A percentile compares a stretch with the other conserved stretches of the same genome.
Evolutionary conservation across 495 filamentous ascomycete genomes (phyloP).

Genomic region (Xeromyces bisporus): DNA sequence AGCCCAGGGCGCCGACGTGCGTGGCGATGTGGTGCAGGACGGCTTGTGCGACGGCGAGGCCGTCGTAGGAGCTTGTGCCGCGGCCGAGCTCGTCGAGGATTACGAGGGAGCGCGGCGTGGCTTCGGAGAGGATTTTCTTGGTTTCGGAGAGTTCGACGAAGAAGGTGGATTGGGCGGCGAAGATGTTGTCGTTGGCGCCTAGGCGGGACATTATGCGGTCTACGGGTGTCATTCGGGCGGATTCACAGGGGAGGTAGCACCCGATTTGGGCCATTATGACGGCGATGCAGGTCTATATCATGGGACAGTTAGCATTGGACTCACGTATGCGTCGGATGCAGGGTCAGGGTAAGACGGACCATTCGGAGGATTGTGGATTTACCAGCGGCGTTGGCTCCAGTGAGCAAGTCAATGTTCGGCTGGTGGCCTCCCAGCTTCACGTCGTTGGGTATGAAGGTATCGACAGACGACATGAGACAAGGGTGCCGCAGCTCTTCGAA

Average conservation of each 20-base stretch:
- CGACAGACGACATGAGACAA: slow-evolving; percentile 73
- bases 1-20: slow-evolving; percentile 82
- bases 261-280: slow-evolving; percentile 99
- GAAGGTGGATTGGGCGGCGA: slow-evolving; percentile 94
- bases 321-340: too few relatives aligned
- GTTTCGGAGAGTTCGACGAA: slow-evolving; percentile 97
- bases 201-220: slow-evolving; percentile 99
- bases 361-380: slow-evolving; percentile 97
- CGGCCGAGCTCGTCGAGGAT: slow-evolving; percentile 96
- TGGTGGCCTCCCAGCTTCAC: slow-evolving; percentile 66
- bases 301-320: too few relatives aligned
- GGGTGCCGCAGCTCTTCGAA: slow-evolving; percentile 89
- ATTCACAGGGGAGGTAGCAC: slow-evolving; percentile 73
- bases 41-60: slow-evolving; percentile 89
- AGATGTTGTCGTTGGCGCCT: slow-evolving; percentile 97
- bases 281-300: slow-evolving; percentile 61
- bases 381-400: slow-evolving; percentile 91
- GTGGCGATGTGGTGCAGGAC: slow-evolving; percentile 90
- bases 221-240: slow-evolving; percentile 74
- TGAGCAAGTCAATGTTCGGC: slow-evolving; percentile 80
- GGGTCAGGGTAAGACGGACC: slow-evolving; percentile 33
- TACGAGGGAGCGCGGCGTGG: slow-evolving; percentile 84
- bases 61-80: slow-evolving; percentile 87
- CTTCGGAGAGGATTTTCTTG: slow-evolving; percentile 94
- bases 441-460: slow-evolving; percentile 95